Evolutionary conservation across 2,329 filamentous ascomycete species (phyloP), one percentile per base, ranked within the genome.

Genomic region (Beauveria scarabaeidicola): DNA sequence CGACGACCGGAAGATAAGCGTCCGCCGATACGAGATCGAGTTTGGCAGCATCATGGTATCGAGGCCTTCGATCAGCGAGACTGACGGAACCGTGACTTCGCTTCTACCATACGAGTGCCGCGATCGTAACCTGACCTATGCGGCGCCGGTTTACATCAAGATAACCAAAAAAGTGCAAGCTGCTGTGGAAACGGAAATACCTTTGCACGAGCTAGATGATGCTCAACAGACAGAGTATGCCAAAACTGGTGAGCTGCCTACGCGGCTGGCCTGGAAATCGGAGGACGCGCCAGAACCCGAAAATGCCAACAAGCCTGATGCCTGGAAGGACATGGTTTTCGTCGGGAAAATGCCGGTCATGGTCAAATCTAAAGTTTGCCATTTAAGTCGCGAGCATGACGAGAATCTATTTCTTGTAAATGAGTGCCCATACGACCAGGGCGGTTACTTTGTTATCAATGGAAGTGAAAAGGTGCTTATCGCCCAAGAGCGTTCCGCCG

Each of bases 381-480:
- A 95, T 65, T 76, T 99, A 66, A 89, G 89, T 66, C 87, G 88
- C 65, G 84, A 95, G 70, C 84, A 85, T 52, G 93, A 97, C 64
- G 87, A 94, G 57, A 88, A 90, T 53, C 81, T 99, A 1, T 97
- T 96, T 72, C 81, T 89, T 51, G 87, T 95, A 73, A 96, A 96
- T 70, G 94, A 99, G 75, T 99, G 94, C 66, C 94, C 94, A 0
- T 99, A 97, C 73, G 94, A 99, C 69, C 94, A 97, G 70, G 94
- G 94, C 66, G 94, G 94, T 65, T 99, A 99, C 75, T 99, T 99
- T 70, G 91, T 99, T 68, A 99, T 99, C 81, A 99, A 99, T 76
- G 94, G 94, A 47, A 96, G 90, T 74, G 94, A 99, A 72, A 99
- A 99, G 80, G 94, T 99, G 23, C 78, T 99, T 66, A 99, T 99